phyloP scores from a whole-genome alignment of 441 rosid species.

The Eutrema salsugineum region DNA sequence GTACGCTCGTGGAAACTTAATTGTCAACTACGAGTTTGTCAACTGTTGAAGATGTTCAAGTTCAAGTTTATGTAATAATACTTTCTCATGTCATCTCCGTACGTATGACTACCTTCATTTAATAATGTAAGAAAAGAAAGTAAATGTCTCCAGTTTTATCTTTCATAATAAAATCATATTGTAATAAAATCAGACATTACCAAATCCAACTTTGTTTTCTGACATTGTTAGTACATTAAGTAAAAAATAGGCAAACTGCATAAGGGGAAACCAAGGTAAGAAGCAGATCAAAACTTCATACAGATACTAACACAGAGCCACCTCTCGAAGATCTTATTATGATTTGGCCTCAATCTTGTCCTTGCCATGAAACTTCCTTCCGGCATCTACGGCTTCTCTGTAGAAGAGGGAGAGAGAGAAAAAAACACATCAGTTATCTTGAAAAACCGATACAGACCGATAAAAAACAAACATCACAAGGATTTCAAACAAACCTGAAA shows the following conservation, averaged over 20 bases:
- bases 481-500: conserved; percentile 53
- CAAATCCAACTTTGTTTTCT: conserved; percentile 1
- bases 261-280: conserved; percentile 1
- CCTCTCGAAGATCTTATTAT: conserved; percentile 19
- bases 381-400: conserved; percentile 92
- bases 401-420: not conserved
- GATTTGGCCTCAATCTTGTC: conserved; percentile 31
- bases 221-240: not conserved
- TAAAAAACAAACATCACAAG: not conserved
- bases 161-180: not conserved
- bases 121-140: conserved; percentile 1
- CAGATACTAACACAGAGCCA: not conserved
- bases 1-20: conserved; percentile 36
- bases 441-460: not conserved
- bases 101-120: not conserved
- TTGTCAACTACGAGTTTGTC: conserved; percentile 42
- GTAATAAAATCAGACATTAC: too few relatives aligned
- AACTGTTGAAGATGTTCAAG: conserved; percentile 25
- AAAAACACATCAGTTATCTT: not conserved
- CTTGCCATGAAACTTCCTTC: conserved; percentile 64
- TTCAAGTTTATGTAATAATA: not conserved
- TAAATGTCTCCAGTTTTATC: not conserved
- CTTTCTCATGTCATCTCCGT: not conserved
- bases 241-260: not conserved
- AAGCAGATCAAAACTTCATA: conserved; percentile 19